These are phyloP conservation scores for Skeletonema marinoi DNA, from an alignment of 108 stramenopile species.

Conservation along the genomic window DNA sequence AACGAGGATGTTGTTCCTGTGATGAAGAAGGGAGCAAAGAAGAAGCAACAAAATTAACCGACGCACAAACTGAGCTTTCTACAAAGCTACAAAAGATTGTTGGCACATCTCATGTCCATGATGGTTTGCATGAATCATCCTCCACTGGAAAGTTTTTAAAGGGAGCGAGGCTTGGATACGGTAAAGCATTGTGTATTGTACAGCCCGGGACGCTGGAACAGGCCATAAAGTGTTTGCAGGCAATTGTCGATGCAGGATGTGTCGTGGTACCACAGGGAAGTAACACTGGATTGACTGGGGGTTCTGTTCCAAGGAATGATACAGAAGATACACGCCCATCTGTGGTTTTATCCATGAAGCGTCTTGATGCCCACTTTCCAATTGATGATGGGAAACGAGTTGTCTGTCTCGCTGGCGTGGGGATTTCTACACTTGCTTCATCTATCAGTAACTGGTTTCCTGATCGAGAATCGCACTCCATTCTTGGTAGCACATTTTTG, in stretches of 20 bases:
- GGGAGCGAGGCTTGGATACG: slow-evolving; percentile 71
- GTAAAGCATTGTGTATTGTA: slow-evolving; percentile 67
- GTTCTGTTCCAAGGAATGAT: slow-evolving; percentile 70
- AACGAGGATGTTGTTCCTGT: slow-evolving; percentile 51
- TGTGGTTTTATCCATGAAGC: slow-evolving; percentile 70
- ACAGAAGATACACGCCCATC: slow-evolving; percentile 54
- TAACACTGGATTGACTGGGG: slow-evolving; percentile 88
- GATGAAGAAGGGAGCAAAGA: slow-evolving; percentile 10
- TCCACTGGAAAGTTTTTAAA: slow-evolving; percentile 61
- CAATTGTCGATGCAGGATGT: slow-evolving; percentile 72
- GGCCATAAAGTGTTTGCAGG: slow-evolving; percentile 61
- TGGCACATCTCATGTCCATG: slow-evolving; percentile 61
- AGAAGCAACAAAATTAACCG: slow-evolving; percentile 49
- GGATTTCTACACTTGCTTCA: slow-evolving; percentile 64
- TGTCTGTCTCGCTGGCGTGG: slow-evolving; percentile 76
- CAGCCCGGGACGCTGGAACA: slow-evolving; percentile 64
- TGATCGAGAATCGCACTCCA: slow-evolving; percentile 81
- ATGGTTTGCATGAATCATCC: slow-evolving; percentile 43
- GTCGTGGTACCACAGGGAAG: slow-evolving; percentile 61
- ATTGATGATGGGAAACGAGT: slow-evolving; percentile 80
- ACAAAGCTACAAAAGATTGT: slow-evolving; percentile 61
- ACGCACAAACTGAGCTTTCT: slow-evolving; percentile 51
- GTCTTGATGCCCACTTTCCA: slow-evolving; percentile 75
- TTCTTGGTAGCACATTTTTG: slow-evolving; percentile 81
- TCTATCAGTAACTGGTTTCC: slow-evolving; percentile 63